A percentile compares a stretch with the other conserved stretches of the same genome.
These are phyloP conservation scores for Urtica urens DNA, from an alignment of 306 rosid genomes.

Conservation along the genomic window DNA sequence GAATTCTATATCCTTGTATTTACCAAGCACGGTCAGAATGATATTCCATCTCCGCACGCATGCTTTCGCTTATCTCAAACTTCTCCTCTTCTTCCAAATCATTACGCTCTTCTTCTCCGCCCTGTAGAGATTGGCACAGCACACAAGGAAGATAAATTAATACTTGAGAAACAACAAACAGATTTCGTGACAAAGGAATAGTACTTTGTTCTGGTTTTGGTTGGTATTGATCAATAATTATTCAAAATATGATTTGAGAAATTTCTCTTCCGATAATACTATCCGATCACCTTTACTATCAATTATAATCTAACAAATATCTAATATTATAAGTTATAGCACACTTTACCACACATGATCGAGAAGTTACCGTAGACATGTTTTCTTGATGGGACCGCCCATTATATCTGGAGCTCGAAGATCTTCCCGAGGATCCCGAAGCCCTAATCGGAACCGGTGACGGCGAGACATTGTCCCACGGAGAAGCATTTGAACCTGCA, in stretches of 20 bases:
- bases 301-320: no score
- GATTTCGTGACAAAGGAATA: background rate
- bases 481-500: slow-evolving; percentile 59
- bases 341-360: slow-evolving; percentile 45
- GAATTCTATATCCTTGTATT: background rate
- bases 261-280: no score
- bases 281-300: no score
- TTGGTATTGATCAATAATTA: background rate
- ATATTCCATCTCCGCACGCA: slow-evolving; percentile 91
- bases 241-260: background rate
- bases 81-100: slow-evolving; percentile 41
- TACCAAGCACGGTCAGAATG: slow-evolving; percentile 96
- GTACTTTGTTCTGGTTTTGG: background rate
- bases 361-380: slow-evolving; percentile 42
- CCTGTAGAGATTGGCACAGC: slow-evolving; percentile 31
- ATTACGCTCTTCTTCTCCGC: slow-evolving; percentile 33
- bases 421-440: slow-evolving; percentile 60
- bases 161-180: background rate
- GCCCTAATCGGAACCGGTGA: slow-evolving; percentile 93
- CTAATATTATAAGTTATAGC: no score
- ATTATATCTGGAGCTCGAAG: slow-evolving; percentile 45
- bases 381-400: slow-evolving; percentile 53
- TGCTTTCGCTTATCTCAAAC: slow-evolving; percentile 80
- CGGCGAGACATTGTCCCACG: slow-evolving; percentile 92
- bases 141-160: background rate